Evolutionary conservation across 331 rosid species (phyloP).

Genomic region (Spiraea crenata): DNA sequence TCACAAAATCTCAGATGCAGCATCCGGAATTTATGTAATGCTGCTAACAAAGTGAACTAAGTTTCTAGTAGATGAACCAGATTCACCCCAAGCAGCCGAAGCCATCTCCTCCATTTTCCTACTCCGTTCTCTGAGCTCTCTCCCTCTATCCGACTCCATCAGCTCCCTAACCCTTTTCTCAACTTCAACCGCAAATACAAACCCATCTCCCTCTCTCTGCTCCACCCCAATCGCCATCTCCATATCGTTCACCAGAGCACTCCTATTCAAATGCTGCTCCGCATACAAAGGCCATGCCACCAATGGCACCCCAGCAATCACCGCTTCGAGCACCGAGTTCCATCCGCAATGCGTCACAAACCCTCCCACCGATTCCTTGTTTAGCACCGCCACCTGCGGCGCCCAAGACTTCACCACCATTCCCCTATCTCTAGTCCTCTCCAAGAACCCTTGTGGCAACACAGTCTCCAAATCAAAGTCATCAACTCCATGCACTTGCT

Average conservation of each 20-base stretch:
- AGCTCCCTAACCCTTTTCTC: conserved; percentile 18
- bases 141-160: conserved; percentile 26
- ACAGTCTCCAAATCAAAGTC: conserved; percentile 16
- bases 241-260: conserved; percentile 20
- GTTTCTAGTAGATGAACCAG: conserved; percentile 19
- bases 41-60: background rate
- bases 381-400: conserved; percentile 25
- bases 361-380: conserved; percentile 22
- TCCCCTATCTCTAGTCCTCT: conserved; percentile 16
- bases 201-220: conserved; percentile 22
- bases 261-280: conserved; percentile 22
- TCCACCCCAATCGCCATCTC: conserved; percentile 19
- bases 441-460: conserved; percentile 18
- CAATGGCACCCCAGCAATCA: conserved; percentile 20
- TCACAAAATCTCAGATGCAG: too few species aligned
- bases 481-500: background rate
- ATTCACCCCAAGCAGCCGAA: conserved; percentile 6
- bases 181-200: conserved; percentile 19
- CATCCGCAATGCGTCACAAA: conserved; percentile 31
- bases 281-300: conserved; percentile 1
- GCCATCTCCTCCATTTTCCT: conserved; percentile 13
- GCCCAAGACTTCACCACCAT: conserved; percentile 28
- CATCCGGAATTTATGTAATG: background rate
- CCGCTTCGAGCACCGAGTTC: conserved; percentile 30
- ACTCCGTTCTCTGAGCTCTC: conserved; percentile 4